Percentiles rank a stretch among this genome's conserved stretches.
Conservation (phyloP, 805 yeast genomes). For the Ogataea ganodermae region DNA sequence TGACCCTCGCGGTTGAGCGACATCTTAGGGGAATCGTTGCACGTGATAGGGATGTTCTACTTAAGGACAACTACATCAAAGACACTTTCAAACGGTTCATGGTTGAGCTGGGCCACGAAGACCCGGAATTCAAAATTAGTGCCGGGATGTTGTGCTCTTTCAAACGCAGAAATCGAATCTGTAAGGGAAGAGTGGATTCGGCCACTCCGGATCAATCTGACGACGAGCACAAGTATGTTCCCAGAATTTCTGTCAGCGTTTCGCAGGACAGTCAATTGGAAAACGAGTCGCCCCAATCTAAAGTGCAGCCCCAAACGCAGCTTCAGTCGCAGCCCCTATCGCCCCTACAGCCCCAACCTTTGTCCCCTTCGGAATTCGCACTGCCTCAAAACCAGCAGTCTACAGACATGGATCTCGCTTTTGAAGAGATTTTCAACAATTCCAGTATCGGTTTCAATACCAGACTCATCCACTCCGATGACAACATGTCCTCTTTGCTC, state of each 20-base stretch:
- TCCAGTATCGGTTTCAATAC: constrained; percentile 39
- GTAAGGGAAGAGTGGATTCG: constrained; percentile 16
- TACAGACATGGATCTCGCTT: constrained; percentile 22
- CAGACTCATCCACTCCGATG: constrained; percentile 39
- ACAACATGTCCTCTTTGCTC: constrained; percentile 25
- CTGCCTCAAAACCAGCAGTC: neutral
- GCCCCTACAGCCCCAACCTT: neutral
- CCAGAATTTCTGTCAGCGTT: constrained; percentile 9
- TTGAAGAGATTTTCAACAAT: constrained; percentile 33
- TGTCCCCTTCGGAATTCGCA: neutral
- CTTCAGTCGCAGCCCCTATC: neutral
- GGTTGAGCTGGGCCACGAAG: constrained; percentile 26
- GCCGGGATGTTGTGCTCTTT: constrained; percentile 39
- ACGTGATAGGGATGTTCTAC: constrained; percentile 24
- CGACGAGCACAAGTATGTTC: neutral
- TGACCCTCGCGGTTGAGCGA: constrained; percentile 34
- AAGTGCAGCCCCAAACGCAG: neutral
- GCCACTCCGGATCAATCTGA: neutral
- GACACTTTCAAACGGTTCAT: constrained; percentile 8
- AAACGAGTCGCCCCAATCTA: neutral
- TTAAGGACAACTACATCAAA: constrained; percentile 22
- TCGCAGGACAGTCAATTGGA: constrained; percentile 6
- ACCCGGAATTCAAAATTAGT: constrained; percentile 29
- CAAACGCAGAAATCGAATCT: constrained; percentile 33
- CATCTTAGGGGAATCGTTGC: constrained; percentile 18